Percentiles rank a stretch among this genome's conserved stretches.
Conservation (phyloP, 805 yeast genomes). For the Metschnikowia colocasiae region DNA sequence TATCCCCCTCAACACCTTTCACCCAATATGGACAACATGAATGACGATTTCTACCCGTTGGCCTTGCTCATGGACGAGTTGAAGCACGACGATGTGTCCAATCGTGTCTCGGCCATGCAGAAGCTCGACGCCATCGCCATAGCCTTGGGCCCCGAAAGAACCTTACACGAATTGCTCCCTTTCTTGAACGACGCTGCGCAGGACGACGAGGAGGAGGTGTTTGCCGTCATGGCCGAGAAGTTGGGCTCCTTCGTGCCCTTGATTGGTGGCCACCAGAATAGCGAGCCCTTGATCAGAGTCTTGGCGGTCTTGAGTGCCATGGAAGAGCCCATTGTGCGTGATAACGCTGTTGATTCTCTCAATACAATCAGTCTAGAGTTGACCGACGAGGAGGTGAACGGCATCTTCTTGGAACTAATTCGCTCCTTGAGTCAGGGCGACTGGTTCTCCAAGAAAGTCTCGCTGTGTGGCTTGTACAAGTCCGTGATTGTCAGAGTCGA, state of each 20-base stretch:
- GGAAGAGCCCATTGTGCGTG: slow-evolving; percentile 96
- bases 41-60: slow-evolving; percentile 80
- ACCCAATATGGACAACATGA: slow-evolving; percentile 19
- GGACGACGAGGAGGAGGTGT: slow-evolving; percentile 98
- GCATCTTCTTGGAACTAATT: slow-evolving; percentile 70
- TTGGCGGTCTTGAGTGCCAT: slow-evolving; percentile 83
- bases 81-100: slow-evolving; percentile 92
- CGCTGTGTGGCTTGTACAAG: slow-evolving; percentile 85
- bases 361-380: slow-evolving; percentile 65
- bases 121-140: slow-evolving; percentile 90
- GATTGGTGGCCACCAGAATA: slow-evolving; percentile 71
- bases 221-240: slow-evolving; percentile 89
- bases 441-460: slow-evolving; percentile 92
- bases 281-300: slow-evolving; percentile 53
- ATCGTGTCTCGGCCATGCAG: slow-evolving; percentile 92
- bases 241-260: slow-evolving; percentile 83
- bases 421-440: slow-evolving; percentile 77
- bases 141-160: slow-evolving; percentile 91
- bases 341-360: slow-evolving; percentile 85
- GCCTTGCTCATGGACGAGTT: slow-evolving; percentile 96
- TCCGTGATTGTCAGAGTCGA: slow-evolving; percentile 60
- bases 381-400: slow-evolving; percentile 57
- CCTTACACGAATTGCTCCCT: slow-evolving; percentile 84
- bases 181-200: slow-evolving; percentile 85
- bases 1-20: not conserved